Evolutionary conservation across 2,329 filamentous ascomycete species (phyloP).

Genomic region (Dactylella cylindrospora): DNA sequence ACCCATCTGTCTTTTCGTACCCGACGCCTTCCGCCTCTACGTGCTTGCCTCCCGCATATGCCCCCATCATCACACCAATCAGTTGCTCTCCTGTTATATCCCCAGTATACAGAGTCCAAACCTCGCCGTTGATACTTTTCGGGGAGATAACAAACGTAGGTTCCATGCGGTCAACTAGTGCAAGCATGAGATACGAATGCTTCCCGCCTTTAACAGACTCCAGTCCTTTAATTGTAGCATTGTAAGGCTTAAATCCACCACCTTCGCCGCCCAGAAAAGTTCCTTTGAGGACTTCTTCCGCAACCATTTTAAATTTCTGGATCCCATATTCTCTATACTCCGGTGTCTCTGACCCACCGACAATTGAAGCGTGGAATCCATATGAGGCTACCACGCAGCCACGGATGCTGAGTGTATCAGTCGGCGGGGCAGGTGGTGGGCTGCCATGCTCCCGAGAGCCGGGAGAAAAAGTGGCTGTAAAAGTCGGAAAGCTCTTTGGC

Average conservation of each 20-base stretch:
- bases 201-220: constrained; percentile 53
- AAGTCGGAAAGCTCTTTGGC: constrained; percentile 62
- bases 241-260: constrained; percentile 60
- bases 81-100: constrained; percentile 55
- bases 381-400: constrained; percentile 87
- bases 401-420: constrained; percentile 57
- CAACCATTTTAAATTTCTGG: constrained; percentile 82
- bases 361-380: constrained; percentile 85
- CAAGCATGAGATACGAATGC: constrained; percentile 75
- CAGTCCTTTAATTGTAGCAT: constrained; percentile 56
- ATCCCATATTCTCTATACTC: constrained; percentile 76
- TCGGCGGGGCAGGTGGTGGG: constrained; percentile 49
- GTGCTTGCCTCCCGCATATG: constrained; percentile 62
- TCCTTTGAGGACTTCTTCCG: constrained; percentile 58
- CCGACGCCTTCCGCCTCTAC: constrained; percentile 61
- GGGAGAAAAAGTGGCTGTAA: constrained; percentile 63
- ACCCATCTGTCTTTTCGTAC: constrained; percentile 70
- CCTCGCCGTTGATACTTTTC: constrained; percentile 65
- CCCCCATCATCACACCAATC: constrained; percentile 75
- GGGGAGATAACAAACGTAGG: constrained; percentile 81
- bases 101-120: constrained; percentile 36
- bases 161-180: constrained; percentile 79
- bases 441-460: constrained; percentile 51
- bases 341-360: constrained; percentile 84
- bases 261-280: constrained; percentile 51